Evolutionary conservation across 192 early-diverging fungal species (phyloP).

Genomic region (Glomus cerebriforme): DNA sequence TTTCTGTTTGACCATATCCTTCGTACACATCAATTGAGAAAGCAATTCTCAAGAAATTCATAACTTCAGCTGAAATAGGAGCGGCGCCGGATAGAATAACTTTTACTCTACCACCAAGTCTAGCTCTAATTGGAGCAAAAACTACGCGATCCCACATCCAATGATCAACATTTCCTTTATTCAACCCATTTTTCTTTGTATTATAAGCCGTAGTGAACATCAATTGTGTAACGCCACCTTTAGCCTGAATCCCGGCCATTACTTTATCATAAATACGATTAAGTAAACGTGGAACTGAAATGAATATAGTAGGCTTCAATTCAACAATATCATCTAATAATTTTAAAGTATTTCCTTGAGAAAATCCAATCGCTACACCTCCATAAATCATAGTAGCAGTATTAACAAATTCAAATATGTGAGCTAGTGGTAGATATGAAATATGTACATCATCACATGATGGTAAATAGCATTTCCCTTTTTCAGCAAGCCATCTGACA

Average conservation of each 20-base stretch:
- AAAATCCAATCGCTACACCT: conserved; percentile 37
- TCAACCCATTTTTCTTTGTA: conserved; percentile 55
- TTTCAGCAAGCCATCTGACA: neutral
- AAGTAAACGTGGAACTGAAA: conserved; percentile 85
- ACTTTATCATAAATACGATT: conserved; percentile 82
- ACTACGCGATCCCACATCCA: conserved; percentile 77
- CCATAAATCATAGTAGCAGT: neutral
- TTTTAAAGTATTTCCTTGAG: conserved; percentile 61
- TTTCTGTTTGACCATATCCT: conserved; percentile 59
- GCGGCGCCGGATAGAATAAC: conserved; percentile 69
- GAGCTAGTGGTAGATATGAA: conserved; percentile 84
- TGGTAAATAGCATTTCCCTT: neutral
- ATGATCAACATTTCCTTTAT: conserved; percentile 52
- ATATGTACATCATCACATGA: conserved; percentile 29
- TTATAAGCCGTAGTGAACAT: conserved; percentile 64
- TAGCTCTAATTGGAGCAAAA: conserved; percentile 78
- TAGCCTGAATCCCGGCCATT: conserved; percentile 60
- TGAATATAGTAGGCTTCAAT: conserved; percentile 82
- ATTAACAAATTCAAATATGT: conserved; percentile 77
- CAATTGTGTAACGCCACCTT: conserved; percentile 54
- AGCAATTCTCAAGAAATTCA: conserved; percentile 69
- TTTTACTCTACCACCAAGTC: conserved; percentile 75
- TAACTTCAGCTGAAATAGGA: conserved; percentile 65
- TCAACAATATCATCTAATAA: conserved; percentile 82
- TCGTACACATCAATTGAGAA: conserved; percentile 67